Base-by-base conservation (phyloP, 2,329 filamentous ascomycete species). In the Lojkania enalia region DNA sequence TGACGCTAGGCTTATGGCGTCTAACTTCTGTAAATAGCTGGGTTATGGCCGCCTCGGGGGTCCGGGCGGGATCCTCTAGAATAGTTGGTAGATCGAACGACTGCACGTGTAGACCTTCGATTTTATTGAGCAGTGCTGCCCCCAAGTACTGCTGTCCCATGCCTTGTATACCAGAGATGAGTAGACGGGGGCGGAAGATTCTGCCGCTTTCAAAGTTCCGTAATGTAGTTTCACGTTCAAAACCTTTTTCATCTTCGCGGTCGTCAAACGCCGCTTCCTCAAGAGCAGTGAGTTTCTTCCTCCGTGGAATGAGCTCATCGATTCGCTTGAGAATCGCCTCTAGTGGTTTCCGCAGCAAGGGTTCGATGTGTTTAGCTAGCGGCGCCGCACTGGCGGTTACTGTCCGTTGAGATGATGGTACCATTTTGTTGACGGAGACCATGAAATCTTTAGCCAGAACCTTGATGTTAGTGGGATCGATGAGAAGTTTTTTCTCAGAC, bases 121-220 rank as follows among this genome's bases (percentile, higher is more conserved):
- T 86, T 63, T 95, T 85, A 67, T 95, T 90, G 52, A 97, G 75
- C 39, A 97, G 75, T 4, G 92, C 94, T 36, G 86, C 85, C 20
- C 89, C 85, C 29, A 99, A 76, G 60, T 99, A 96, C 37, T 85
- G 82, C 66, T 99, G 95, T 0, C 95, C 94, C 92, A 97, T 97
- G 7, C 94, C 94, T 33, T 83, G 77, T 7, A 78, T 67, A n/a
- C 94, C 94, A 31, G 84, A 81, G 44, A 99, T 86, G 20, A 99
- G 79, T 41, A 97, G 77, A 33, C 94, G 81, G 6, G 94, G 95
- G 14, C 94, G 82, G 74, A 95, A 99, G 18, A 96, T 82, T 27
- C 92, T 84, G 16, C 88, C 87, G 38, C 83, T 85, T 60, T 97
- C 91, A 67, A 99, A 97, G 25, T 65, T 69, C 47, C 82, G 77